Conservation (phyloP, 371 early-diverging fungal species). For the Mortierella polycephala region DNA sequence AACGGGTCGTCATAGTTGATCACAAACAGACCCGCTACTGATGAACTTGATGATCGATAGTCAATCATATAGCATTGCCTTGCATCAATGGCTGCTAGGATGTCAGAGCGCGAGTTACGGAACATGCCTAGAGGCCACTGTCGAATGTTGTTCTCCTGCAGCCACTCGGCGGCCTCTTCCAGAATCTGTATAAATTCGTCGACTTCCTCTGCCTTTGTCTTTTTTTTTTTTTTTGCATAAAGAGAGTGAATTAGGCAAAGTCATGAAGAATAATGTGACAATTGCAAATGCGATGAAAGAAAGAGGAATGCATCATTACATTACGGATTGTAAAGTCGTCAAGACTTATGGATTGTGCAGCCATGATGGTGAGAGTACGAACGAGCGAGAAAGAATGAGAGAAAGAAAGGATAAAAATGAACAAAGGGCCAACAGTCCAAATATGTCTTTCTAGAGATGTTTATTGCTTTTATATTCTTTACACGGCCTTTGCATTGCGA, state of each 20-base stretch:
- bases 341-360: constrained; percentile 6
- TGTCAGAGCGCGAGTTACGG: constrained; percentile 1
- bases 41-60: neutral
- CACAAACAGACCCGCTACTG: constrained; percentile 28
- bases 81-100: constrained; percentile 14
- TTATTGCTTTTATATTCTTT: neutral
- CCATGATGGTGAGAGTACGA: neutral
- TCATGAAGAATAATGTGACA: neutral
- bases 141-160: constrained; percentile 16
- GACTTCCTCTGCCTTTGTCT: constrained; percentile 26
- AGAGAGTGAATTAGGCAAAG: neutral
- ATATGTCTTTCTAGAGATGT: too few relatives aligned
- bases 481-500: constrained; percentile 4
- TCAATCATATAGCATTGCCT: constrained; percentile 25
- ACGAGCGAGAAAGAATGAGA: neutral
- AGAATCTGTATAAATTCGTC: constrained; percentile 28
- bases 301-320: constrained; percentile 7
- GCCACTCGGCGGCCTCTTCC: constrained; percentile 21
- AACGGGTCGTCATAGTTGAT: constrained; percentile 24
- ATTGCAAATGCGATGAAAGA: too few relatives aligned
- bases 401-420: neutral
- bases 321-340: constrained; percentile 34
- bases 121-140: constrained; percentile 42
- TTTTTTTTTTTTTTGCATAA: neutral
- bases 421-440: neutral